Conservation (phyloP, 176 grass and related monocot genomes). For the Chrysopogon serrulatus region DNA sequence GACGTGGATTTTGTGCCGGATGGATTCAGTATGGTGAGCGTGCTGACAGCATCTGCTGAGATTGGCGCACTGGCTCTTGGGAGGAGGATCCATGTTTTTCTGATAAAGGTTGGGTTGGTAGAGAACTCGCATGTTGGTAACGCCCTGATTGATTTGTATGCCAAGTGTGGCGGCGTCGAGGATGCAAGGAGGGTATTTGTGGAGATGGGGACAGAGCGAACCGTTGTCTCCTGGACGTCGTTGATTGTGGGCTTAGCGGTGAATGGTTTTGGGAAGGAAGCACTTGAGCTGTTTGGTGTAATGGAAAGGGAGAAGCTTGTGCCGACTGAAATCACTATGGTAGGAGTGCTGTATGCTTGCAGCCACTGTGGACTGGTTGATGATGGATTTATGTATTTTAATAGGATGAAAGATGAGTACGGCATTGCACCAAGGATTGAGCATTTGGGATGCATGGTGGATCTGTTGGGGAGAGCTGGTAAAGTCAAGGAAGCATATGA, state of each 20-base stretch:
- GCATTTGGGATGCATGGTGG: constrained; percentile 86
- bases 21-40: constrained; percentile 77
- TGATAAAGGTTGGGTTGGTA: constrained; percentile 49
- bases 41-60: constrained; percentile 60
- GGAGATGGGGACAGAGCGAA: constrained; percentile 50
- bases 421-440: constrained; percentile 60
- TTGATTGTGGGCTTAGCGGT: constrained; percentile 68
- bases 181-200: constrained; percentile 57
- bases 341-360: constrained; percentile 83
- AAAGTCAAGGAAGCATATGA: constrained; percentile 64
- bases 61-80: constrained; percentile 54
- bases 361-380: constrained; percentile 82
- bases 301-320: constrained; percentile 69
- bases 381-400: constrained; percentile 74
- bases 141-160: constrained; percentile 70
- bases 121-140: constrained; percentile 59
- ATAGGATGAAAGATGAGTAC: constrained; percentile 62
- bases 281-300: constrained; percentile 51
- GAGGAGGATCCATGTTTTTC: constrained; percentile 53
- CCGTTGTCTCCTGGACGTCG: constrained; percentile 63
- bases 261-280: constrained; percentile 72
- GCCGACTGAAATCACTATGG: constrained; percentile 76
- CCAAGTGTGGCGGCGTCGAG: constrained; percentile 57
- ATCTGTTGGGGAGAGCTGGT: constrained; percentile 73
- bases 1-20: constrained; percentile 29